Percentiles rank a stretch among this genome's conserved stretches.
Conservation (phyloP, 1,284 basidiomycete genomes). For the Moniliella sp. region DNA sequence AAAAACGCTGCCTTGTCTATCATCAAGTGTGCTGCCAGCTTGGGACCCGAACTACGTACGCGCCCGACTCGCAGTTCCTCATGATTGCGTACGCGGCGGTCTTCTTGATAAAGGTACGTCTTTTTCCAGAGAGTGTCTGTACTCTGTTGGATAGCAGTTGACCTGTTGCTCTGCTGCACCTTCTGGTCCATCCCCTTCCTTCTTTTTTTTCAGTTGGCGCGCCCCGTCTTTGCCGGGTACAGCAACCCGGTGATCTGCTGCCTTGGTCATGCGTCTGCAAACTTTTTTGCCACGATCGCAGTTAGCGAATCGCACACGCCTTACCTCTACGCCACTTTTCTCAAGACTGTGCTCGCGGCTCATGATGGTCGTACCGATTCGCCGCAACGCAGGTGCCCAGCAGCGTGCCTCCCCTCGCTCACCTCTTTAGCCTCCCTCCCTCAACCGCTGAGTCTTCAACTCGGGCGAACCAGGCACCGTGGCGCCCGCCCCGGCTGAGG, state of each 20-base stretch:
- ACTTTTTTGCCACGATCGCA: conserved; percentile 33
- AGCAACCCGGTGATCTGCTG: conserved; percentile 44
- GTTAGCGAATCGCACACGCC: conserved; percentile 28
- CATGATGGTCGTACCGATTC: no score
- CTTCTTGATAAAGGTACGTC: conserved; percentile 28
- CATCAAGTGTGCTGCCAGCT: conserved; percentile 40
- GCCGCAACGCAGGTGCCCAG: no score
- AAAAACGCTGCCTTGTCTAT: no score
- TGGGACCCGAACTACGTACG: conserved; percentile 46
- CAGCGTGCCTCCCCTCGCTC: no score
- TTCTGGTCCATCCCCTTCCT: conserved; percentile 1
- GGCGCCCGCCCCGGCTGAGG: no score
- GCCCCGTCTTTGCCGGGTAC: conserved; percentile 57
- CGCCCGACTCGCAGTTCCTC: conserved; percentile 74
- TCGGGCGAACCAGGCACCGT: no score
- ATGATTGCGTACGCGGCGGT: conserved; percentile 66
- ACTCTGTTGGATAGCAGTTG: no score
- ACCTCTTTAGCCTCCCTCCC: no score
- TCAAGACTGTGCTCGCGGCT: conserved; percentile 20
- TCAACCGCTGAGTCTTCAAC: no score
- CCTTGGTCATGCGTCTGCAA: conserved; percentile 57
- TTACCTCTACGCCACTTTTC: conserved; percentile 20
- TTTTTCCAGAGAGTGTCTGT: neutral
- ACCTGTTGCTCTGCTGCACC: conserved; percentile 1
- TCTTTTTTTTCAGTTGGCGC: conserved; percentile 43